Percentiles rank a stretch among this genome's conserved stretches.
These are phyloP conservation scores for Hypoxylon sp. DNA, from an alignment of 2,329 filamentous ascomycete genomes.

Conservation along the genomic window DNA sequence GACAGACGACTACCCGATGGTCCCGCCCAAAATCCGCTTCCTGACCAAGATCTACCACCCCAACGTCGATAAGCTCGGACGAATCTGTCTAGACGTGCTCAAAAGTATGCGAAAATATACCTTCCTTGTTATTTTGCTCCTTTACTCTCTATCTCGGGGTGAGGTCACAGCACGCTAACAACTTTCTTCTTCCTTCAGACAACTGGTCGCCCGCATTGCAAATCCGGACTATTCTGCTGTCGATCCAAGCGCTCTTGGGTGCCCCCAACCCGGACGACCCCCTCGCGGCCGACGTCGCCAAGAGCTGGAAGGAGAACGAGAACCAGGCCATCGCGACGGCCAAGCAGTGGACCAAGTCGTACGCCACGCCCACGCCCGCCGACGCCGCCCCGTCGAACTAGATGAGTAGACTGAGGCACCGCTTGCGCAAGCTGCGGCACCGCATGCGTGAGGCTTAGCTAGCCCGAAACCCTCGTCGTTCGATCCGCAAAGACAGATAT, in stretches of 20 bases:
- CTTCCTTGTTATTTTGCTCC: not conserved
- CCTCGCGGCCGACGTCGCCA: constrained; percentile 96
- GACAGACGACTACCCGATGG: constrained; percentile 99
- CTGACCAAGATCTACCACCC: constrained; percentile 99
- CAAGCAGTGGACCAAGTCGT: constrained; percentile 87
- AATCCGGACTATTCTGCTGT: constrained; percentile 97
- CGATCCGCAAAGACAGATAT: not conserved
- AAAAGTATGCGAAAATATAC: constrained; percentile 79
- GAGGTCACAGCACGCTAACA: constrained; percentile 2
- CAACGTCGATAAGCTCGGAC: constrained; percentile 96
- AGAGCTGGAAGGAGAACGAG: constrained; percentile 98
- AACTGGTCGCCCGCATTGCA: constrained; percentile 99
- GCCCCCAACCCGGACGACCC: constrained; percentile 98
- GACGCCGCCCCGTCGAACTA: constrained; percentile 44
- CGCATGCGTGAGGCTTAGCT: not conserved
- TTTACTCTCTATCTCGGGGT: not conserved
- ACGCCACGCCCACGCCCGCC: constrained; percentile 66
- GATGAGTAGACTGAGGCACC: constrained; percentile 6
- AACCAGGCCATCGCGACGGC: constrained; percentile 90
- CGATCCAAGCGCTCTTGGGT: constrained; percentile 94
- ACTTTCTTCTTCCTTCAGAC: constrained; percentile 59
- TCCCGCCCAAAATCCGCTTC: constrained; percentile 96
- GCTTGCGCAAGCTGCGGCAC: not conserved
- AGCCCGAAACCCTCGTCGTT: not conserved
- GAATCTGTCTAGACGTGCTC: constrained; percentile 95